Conservation (phyloP, 441 rosid genomes). For the Populus hybrid region DNA sequence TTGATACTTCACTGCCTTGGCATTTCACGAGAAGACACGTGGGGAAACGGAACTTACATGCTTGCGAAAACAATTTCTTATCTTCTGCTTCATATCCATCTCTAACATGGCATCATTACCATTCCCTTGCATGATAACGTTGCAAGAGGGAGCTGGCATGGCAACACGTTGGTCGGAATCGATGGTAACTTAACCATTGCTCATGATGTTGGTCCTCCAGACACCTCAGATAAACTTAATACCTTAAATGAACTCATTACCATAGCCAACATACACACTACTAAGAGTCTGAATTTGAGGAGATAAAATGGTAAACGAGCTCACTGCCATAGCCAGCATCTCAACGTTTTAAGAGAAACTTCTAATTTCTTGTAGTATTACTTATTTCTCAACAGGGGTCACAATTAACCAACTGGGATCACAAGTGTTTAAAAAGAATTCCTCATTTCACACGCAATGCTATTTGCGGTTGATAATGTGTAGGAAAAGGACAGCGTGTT, state of each 20-base stretch:
- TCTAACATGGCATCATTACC: no score
- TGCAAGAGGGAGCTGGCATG: no score
- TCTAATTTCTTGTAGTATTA: not conserved
- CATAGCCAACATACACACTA: no score
- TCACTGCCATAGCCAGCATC: not conserved
- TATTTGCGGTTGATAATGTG: not conserved
- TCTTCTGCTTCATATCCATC: no score
- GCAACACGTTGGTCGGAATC: no score
- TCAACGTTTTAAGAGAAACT: not conserved
- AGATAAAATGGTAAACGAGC: not conserved
- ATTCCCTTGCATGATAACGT: no score
- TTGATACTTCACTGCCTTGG: no score
- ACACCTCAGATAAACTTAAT: not conserved
- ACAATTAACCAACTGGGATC: not conserved
- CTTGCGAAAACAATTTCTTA: no score
- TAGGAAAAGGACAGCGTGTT: not conserved
- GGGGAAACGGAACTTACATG: no score
- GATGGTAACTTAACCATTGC: not conserved
- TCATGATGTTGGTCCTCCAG: not conserved
- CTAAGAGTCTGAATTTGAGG: not conserved
- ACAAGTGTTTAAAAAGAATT: not conserved
- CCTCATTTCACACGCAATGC: not conserved
- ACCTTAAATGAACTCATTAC: not conserved
- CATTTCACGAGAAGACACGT: no score
- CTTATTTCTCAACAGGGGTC: not conserved